A percentile compares a stretch with the other conserved stretches of the same genome.
Conservation (phyloP, 1,284 basidiomycete genomes). For the Leccinum proximum region DNA sequence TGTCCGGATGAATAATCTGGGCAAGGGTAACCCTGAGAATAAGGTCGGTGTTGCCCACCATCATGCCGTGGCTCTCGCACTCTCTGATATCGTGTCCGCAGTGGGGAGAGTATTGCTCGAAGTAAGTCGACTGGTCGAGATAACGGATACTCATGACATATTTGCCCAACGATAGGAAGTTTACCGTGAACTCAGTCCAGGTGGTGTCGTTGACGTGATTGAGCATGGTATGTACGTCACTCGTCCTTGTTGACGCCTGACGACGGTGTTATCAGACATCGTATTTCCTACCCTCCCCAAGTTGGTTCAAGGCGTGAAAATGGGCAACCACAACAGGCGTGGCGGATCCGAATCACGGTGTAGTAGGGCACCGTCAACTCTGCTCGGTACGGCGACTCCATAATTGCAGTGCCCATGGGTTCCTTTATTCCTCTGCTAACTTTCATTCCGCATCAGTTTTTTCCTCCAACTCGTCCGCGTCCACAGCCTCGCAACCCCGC, state of each 20-base stretch:
- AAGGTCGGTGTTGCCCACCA: conserved; percentile 42
- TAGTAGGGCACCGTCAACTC: too few relatives aligned
- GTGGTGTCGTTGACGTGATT: conserved; percentile 65
- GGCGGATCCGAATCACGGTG: too few relatives aligned
- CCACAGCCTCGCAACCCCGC: too few relatives aligned
- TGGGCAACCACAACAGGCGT: too few relatives aligned
- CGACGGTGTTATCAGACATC: conserved; percentile 40
- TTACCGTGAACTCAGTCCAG: conserved; percentile 61
- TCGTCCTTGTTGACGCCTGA: not conserved
- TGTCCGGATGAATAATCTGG: conserved; percentile 64
- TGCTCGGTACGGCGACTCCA: too few relatives aligned
- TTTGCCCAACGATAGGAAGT: conserved; percentile 50
- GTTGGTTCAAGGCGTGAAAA: conserved; percentile 46
- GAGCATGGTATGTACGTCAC: conserved; percentile 56
- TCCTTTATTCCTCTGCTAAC: too few relatives aligned
- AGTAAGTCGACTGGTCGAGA: conserved; percentile 37
- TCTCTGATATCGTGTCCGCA: conserved; percentile 6
- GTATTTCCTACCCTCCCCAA: conserved; percentile 60
- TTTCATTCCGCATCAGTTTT: too few relatives aligned
- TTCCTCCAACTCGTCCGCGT: too few relatives aligned
- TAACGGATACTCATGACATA: conserved; percentile 6
- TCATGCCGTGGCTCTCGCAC: conserved; percentile 7
- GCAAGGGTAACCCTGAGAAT: conserved; percentile 68
- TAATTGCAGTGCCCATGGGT: too few relatives aligned
- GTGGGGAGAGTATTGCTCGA: conserved; percentile 68